These are phyloP conservation scores for Elsinoe necatrix DNA, from an alignment of 2,329 filamentous ascomycete species.

Conservation along the genomic window DNA sequence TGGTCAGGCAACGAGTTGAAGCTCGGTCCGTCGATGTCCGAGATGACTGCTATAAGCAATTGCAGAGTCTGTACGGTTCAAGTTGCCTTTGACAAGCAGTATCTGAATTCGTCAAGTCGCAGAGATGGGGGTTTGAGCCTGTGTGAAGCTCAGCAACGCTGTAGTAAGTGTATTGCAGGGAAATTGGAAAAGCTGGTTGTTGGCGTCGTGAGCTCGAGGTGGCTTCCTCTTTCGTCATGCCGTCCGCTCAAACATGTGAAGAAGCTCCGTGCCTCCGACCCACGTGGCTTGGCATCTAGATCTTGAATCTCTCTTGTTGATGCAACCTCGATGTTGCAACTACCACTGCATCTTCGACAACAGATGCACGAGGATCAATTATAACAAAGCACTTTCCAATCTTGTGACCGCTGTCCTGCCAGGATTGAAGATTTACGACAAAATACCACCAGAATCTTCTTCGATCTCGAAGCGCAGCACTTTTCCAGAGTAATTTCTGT, in stretches of 20 bases:
- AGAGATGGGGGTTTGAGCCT: neutral
- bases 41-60: neutral
- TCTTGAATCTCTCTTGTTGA: neutral
- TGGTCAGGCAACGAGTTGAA: slow-evolving; percentile 4
- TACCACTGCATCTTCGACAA: neutral
- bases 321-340: neutral
- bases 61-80: neutral
- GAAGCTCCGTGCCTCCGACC: neutral
- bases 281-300: slow-evolving; percentile 7
- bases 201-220: neutral
- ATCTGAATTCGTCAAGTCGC: neutral
- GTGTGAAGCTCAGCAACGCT: neutral
- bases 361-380: too few relatives aligned
- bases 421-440: neutral
- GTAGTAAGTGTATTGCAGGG: neutral
- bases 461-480: too few relatives aligned
- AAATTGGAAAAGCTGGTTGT: slow-evolving; percentile 10
- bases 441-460: too few relatives aligned
- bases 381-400: too few relatives aligned
- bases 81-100: neutral
- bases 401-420: too few relatives aligned
- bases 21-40: slow-evolving; percentile 3
- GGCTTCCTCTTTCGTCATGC: slow-evolving; percentile 16
- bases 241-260: slow-evolving; percentile 8
- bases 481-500: too few relatives aligned